Evolutionary conservation across 495 filamentous ascomycete genomes (phyloP).

Genomic region (Daldinia bambusicola): DNA sequence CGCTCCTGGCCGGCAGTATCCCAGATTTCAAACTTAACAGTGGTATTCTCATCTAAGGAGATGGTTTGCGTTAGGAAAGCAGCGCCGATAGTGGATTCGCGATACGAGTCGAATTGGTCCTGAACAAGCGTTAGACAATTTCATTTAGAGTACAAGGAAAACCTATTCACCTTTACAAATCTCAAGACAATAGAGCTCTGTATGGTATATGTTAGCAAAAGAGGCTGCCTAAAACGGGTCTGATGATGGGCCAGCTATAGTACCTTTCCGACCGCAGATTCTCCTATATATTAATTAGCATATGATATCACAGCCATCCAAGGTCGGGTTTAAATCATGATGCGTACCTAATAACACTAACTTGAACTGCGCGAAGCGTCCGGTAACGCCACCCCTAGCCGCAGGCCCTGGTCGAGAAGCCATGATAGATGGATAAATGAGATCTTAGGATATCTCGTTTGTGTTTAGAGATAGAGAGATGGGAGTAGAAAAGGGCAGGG

Average conservation of each 20-base stretch:
- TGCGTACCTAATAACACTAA: slow-evolving; percentile 89
- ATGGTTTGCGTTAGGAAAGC: slow-evolving; percentile 99
- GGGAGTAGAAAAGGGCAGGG: slow-evolving; percentile 9
- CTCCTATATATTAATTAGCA: slow-evolving; percentile 70
- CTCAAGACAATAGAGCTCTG: slow-evolving; percentile 96
- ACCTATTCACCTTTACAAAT: slow-evolving; percentile 86
- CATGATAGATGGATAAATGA: slow-evolving; percentile 62
- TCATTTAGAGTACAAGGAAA: not conserved
- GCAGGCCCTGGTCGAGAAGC: slow-evolving; percentile 77
- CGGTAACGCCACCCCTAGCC: slow-evolving; percentile 73
- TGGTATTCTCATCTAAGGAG: slow-evolving; percentile 94
- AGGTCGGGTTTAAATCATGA: not conserved
- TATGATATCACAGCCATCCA: slow-evolving; percentile 42
- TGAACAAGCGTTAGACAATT: slow-evolving; percentile 48
- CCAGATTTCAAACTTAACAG: slow-evolving; percentile 99
- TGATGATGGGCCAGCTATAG: slow-evolving; percentile 5
- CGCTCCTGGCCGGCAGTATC: slow-evolving; percentile 98
- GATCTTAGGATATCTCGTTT: slow-evolving; percentile 57
- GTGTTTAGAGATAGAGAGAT: slow-evolving; percentile 67
- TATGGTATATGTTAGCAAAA: slow-evolving; percentile 52
- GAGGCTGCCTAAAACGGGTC: slow-evolving; percentile 3
- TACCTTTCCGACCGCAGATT: slow-evolving; percentile 99
- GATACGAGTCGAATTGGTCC: slow-evolving; percentile 99
- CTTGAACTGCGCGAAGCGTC: slow-evolving; percentile 98
- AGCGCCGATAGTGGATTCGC: slow-evolving; percentile 98